phyloP scores from a whole-genome alignment of 139 green algal genomes.

The Tetradesmus lagerheimii region DNA sequence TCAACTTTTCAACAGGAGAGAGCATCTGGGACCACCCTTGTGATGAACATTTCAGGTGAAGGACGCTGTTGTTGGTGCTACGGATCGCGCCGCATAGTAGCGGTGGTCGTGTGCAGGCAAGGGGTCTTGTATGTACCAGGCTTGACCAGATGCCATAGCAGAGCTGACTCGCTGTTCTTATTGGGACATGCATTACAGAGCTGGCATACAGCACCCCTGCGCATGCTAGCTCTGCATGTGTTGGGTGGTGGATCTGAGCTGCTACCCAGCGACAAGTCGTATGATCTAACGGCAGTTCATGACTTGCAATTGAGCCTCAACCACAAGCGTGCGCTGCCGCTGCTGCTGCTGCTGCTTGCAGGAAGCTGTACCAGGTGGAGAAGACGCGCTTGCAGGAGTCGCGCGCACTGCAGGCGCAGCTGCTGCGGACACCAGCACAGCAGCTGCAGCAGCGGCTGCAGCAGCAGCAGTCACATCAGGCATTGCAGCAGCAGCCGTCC shows the following conservation, averaged over 20 bases:
- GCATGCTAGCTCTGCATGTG: too few species aligned
- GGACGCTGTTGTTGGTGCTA: background rate
- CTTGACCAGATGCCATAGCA: too few species aligned
- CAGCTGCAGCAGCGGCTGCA: constrained; percentile 4
- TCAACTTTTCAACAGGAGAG: constrained; percentile 84
- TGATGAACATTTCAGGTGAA: constrained; percentile 75
- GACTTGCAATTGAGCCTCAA: background rate
- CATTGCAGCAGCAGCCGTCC: constrained; percentile 10
- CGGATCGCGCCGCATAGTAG: background rate
- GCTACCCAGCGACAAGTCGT: too few species aligned
- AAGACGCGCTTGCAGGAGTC: constrained; percentile 47
- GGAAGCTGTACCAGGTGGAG: constrained; percentile 70
- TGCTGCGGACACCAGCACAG: constrained; percentile 13
- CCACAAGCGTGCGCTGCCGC: too few species aligned
- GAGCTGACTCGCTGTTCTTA: too few species aligned
- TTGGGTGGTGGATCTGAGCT: background rate
- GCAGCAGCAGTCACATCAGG: constrained; percentile 37
- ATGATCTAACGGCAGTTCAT: too few species aligned
- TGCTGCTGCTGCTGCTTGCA: constrained; percentile 42
- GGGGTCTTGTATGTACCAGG: too few species aligned
- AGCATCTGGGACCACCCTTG: constrained; percentile 90
- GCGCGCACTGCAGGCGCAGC: background rate
- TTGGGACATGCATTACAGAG: too few species aligned
- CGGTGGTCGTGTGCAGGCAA: too few species aligned
- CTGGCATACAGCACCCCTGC: background rate